Evolutionary conservation across 2,329 filamentous ascomycete genomes (phyloP).

Genomic region (Colletotrichum gigasporum): DNA sequence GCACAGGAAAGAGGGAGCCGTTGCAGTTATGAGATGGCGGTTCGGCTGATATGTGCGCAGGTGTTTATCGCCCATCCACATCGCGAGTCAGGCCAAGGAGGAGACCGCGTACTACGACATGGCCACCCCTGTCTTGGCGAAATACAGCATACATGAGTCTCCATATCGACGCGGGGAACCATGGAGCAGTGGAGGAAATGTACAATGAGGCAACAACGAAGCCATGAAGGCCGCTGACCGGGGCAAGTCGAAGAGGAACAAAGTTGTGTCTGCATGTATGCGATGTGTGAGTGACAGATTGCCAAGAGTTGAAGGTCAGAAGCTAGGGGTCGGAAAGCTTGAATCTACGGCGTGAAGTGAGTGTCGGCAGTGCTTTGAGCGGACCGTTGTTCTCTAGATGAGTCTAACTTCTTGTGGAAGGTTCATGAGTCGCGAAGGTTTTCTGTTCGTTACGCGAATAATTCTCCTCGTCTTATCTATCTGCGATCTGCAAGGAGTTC

Average conservation of each 20-base stretch:
- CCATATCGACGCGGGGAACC: neutral
- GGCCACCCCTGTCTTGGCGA: conserved; percentile 1
- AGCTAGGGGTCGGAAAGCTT: neutral
- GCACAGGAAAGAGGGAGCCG: neutral
- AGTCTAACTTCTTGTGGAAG: conserved; percentile 10
- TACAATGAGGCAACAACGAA: too few species aligned
- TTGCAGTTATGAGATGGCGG: neutral
- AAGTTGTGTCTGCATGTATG: neutral
- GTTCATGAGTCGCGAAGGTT: conserved; percentile 20
- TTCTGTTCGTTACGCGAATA: neutral
- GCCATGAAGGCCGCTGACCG: too few species aligned
- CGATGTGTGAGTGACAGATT: neutral
- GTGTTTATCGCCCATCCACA: conserved; percentile 10
- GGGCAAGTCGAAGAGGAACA: too few species aligned
- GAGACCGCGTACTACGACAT: neutral
- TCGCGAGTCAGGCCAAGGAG: conserved; percentile 18
- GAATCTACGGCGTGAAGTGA: neutral
- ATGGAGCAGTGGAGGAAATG: neutral
- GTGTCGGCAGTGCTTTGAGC: neutral
- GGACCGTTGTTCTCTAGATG: neutral
- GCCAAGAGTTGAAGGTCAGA: neutral
- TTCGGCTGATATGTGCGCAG: neutral
- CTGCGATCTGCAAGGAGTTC: neutral
- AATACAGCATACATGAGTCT: neutral
- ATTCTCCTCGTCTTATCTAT: conserved; percentile 8